Evolutionary conservation across 768 basidiomycete genomes (phyloP).

Genomic region (Goffeauzyma gilvescens): DNA sequence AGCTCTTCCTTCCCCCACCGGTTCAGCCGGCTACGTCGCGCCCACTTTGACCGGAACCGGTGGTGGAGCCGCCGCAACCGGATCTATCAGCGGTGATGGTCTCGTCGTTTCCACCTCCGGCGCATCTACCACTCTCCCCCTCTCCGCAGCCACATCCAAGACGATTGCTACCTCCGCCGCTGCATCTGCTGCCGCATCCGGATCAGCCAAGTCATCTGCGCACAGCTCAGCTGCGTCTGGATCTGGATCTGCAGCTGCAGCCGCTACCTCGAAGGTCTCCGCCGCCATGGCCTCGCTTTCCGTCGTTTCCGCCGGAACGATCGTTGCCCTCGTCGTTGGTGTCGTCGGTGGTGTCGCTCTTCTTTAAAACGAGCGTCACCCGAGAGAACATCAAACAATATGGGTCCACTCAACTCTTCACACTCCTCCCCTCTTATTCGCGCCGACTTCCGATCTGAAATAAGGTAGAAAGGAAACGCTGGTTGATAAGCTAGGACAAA

Average conservation of each 20-base stretch:
- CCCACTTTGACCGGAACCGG: slow-evolving; percentile 21
- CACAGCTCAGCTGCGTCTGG: not conserved
- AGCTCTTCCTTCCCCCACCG: slow-evolving; percentile 17
- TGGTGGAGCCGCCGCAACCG: slow-evolving; percentile 4
- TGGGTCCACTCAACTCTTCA: too few species aligned
- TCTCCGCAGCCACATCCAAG: not conserved
- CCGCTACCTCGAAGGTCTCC: not conserved
- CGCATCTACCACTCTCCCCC: not conserved
- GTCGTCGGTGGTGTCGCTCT: slow-evolving; percentile 14
- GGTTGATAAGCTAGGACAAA: too few species aligned
- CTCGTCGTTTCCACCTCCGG: slow-evolving; percentile 1
- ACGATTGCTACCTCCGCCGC: not conserved
- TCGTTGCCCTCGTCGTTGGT: slow-evolving; percentile 2
- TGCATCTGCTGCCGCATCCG: not conserved
- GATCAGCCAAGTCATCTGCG: not conserved
- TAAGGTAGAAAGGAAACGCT: too few species aligned
- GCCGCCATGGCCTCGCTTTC: not conserved
- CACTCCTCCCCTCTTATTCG: too few species aligned
- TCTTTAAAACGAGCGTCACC: too few species aligned
- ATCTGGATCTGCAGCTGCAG: not conserved
- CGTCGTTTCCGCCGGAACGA: not conserved
- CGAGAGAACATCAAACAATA: too few species aligned
- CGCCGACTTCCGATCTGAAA: too few species aligned
- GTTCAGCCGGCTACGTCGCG: slow-evolving; percentile 18
- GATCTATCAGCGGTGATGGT: slow-evolving; percentile 4